Evolutionary conservation across 2,329 filamentous ascomycete species (phyloP).

Genomic region (Aspergillus tamarii): DNA sequence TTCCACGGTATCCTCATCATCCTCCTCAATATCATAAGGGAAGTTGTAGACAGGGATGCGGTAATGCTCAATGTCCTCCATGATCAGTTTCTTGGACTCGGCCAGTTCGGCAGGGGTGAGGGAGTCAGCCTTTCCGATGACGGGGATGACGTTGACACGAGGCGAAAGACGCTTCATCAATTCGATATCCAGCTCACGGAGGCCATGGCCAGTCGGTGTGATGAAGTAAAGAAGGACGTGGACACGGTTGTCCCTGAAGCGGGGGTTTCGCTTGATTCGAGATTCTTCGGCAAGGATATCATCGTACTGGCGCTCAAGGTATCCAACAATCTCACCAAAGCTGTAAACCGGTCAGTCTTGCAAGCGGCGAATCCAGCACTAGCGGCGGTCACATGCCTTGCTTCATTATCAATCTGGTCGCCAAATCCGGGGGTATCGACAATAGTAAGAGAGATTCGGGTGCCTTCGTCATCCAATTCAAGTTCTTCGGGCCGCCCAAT

Average conservation of each 20-base stretch:
- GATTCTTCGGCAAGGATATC: slow-evolving; percentile 99
- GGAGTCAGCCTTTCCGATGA: slow-evolving; percentile 97
- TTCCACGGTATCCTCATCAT: slow-evolving; percentile 98
- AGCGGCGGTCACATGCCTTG: slow-evolving; percentile 65
- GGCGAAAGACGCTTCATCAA: slow-evolving; percentile 99
- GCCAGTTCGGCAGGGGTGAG: slow-evolving; percentile 94
- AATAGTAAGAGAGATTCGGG: slow-evolving; percentile 95
- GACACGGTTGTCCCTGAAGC: slow-evolving; percentile 98
- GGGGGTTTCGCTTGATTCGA: slow-evolving; percentile 99
- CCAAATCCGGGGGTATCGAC: slow-evolving; percentile 98
- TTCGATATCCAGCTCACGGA: slow-evolving; percentile 98
- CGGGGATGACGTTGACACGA: slow-evolving; percentile 97
- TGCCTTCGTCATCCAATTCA: slow-evolving; percentile 97
- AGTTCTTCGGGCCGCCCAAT: slow-evolving; percentile 64
- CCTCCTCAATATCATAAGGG: slow-evolving; percentile 99
- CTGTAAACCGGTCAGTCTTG: slow-evolving; percentile 52
- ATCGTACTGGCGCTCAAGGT: slow-evolving; percentile 98
- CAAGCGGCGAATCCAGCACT: neutral
- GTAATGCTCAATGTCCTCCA: slow-evolving; percentile 99
- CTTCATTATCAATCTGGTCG: slow-evolving; percentile 99
- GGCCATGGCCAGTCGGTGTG: slow-evolving; percentile 94
- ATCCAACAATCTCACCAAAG: slow-evolving; percentile 96
- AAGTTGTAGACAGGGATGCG: slow-evolving; percentile 99
- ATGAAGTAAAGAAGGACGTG: slow-evolving; percentile 99
- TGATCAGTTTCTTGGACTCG: slow-evolving; percentile 99